Evolutionary conservation across 2,329 filamentous ascomycete genomes (phyloP), one percentile per base, ranked within the genome.

Genomic region (Neophaeococcomyces mojaviensis): DNA sequence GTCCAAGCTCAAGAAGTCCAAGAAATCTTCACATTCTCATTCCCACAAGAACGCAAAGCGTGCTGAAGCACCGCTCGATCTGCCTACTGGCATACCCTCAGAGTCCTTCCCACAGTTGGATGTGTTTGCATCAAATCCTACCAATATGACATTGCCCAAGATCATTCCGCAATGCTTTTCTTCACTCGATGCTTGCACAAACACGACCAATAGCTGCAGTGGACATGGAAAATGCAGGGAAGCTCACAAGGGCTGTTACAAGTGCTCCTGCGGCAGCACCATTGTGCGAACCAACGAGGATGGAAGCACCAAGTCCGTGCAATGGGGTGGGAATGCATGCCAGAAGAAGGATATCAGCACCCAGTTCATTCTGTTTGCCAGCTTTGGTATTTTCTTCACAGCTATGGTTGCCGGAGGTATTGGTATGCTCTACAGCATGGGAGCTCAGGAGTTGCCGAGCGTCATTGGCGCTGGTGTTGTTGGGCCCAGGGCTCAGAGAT

Each of bases 381-480:
- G 82, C 6, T 84, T 92, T 57, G 82, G 78, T 3, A 68, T 96
- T 39, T 67, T 81, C 31, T 71, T 94, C 51, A 68, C 92, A 1
- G 76, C 78, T 38, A 67, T 86, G 31, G 68, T 94, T 22, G 74
- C 73, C 31, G 82, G 84, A 62, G 81, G 79, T 9, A 82, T 97
- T 56, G 80, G 82, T 4, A 71, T 94, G 73, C 66, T 98, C 44
- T 92, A 84, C 66, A 82, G 72, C 52, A 86, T 97, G 59, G 92
- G 90, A 28, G 79, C 85, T 63, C 82, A 94, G 70, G 84, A 88
- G 67, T 72, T 97, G 53, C 92, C 92, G 0, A 88, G 88, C 57
- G 90, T 98, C 7, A 89, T 98, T 64, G 88, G 88, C n/a, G 92
- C 92, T 39, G 92, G 92, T 53, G 90, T 98, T 31, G 86, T 84